phyloP scores from a whole-genome alignment of 192 early-diverging fungal species.

The Backusella morwellensis region DNA sequence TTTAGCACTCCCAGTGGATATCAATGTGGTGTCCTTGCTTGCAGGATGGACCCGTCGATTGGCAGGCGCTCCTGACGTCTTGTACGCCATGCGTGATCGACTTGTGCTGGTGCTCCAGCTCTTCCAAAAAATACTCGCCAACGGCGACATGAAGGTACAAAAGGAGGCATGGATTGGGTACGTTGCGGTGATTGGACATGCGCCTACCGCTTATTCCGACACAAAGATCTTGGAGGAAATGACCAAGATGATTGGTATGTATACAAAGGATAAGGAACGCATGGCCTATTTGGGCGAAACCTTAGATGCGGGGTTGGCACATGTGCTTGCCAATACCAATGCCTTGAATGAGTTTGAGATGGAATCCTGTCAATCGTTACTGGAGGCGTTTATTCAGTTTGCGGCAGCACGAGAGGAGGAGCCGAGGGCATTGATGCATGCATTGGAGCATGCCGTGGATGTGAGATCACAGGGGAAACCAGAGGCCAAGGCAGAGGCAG shows the following conservation, averaged over 20 bases:
- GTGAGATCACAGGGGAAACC: constrained; percentile 18
- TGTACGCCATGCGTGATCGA: background rate
- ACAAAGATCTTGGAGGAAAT: constrained; percentile 7
- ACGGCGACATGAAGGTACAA: background rate
- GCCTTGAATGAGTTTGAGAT: constrained; percentile 21
- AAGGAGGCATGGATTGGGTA: constrained; percentile 27
- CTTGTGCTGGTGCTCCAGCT: background rate
- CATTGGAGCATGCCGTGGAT: constrained; percentile 28
- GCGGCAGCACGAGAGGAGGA: background rate
- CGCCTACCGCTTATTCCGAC: background rate
- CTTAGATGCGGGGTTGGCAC: constrained; percentile 27
- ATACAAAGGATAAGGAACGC: background rate
- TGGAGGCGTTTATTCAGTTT: constrained; percentile 3
- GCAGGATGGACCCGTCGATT: constrained; percentile 29
- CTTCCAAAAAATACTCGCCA: background rate
- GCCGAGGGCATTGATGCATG: constrained; percentile 2
- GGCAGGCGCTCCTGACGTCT: background rate
- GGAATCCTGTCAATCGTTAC: background rate
- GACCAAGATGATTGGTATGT: constrained; percentile 1
- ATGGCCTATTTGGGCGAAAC: constrained; percentile 11
- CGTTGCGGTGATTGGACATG: constrained; percentile 15
- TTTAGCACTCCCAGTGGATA: background rate
- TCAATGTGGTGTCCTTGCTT: constrained; percentile 1
- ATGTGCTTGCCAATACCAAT: constrained; percentile 22
- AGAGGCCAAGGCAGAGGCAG: constrained; percentile 7